These are phyloP conservation scores for Tulasnella sp. DNA, from an alignment of 768 basidiomycete species.

Conservation along the genomic window DNA sequence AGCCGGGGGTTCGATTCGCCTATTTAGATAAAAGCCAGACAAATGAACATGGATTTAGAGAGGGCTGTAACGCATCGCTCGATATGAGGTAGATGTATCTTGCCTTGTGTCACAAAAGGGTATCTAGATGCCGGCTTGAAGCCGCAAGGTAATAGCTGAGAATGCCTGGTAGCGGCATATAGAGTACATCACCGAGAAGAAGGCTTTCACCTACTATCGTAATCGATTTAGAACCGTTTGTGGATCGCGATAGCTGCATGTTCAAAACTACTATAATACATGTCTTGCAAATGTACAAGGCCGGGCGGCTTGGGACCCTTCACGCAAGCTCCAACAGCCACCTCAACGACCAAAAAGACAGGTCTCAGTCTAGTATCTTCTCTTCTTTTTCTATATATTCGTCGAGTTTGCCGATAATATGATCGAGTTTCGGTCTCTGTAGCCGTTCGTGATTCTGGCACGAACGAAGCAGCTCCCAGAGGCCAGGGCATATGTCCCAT, in stretches of 20 bases:
- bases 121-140: no score
- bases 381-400: background rate
- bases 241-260: background rate
- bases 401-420: background rate
- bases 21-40: no score
- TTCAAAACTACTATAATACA: background rate
- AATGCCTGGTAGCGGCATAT: no score
- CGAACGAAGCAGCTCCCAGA: background rate
- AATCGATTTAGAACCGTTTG: no score
- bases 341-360: background rate
- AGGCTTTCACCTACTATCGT: no score
- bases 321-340: background rate
- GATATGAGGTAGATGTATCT: no score
- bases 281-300: background rate
- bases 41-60: no score
- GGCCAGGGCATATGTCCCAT: background rate
- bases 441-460: background rate
- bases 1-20: no score
- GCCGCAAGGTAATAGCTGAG: no score
- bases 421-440: background rate
- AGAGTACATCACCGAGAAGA: no score
- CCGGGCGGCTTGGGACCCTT: background rate
- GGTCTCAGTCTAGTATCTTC: background rate
- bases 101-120: no score
- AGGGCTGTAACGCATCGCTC: no score